Percentiles rank a stretch among this genome's conserved stretches.
These are phyloP conservation scores for Stagonosporopsis cucurbitacearum DNA, from an alignment of 2,329 filamentous ascomycete genomes.

Conservation along the genomic window DNA sequence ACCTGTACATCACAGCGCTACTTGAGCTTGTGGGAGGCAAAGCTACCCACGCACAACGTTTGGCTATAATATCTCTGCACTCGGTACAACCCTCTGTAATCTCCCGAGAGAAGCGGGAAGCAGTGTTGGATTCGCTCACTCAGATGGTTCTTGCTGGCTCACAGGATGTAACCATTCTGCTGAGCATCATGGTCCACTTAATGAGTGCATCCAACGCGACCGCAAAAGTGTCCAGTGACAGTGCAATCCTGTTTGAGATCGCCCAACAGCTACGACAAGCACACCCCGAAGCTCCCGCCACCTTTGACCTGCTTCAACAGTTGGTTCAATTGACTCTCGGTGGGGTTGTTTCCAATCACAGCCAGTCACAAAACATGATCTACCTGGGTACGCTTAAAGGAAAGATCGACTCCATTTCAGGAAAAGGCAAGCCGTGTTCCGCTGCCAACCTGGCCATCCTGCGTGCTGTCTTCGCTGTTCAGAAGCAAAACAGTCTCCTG, in stretches of 20 bases:
- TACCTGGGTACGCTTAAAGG: constrained; percentile 38
- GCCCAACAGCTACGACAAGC: constrained; percentile 33
- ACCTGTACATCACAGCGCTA: constrained; percentile 30
- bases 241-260: constrained; percentile 34
- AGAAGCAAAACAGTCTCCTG: constrained; percentile 32
- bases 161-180: constrained; percentile 14
- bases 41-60: constrained; percentile 12
- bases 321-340: constrained; percentile 34
- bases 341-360: constrained; percentile 44
- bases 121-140: constrained; percentile 38
- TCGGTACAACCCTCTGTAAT: constrained; percentile 35
- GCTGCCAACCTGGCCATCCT: constrained; percentile 35
- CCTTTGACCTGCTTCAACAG: constrained; percentile 33
- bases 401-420: constrained; percentile 27
- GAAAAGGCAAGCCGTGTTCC: constrained; percentile 32
- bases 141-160: constrained; percentile 22
- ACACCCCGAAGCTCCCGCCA: constrained; percentile 17
- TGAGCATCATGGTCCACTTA: constrained; percentile 40
- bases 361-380: constrained; percentile 41
- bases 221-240: constrained; percentile 41
- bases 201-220: constrained; percentile 47
- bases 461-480: constrained; percentile 31
- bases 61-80: constrained; percentile 28
- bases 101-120: constrained; percentile 42
- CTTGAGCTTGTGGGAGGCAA: constrained; percentile 21